These are phyloP conservation scores for Tetracentron sinense DNA, from an alignment of 164 flowering plant genomes.

Conservation along the genomic window DNA sequence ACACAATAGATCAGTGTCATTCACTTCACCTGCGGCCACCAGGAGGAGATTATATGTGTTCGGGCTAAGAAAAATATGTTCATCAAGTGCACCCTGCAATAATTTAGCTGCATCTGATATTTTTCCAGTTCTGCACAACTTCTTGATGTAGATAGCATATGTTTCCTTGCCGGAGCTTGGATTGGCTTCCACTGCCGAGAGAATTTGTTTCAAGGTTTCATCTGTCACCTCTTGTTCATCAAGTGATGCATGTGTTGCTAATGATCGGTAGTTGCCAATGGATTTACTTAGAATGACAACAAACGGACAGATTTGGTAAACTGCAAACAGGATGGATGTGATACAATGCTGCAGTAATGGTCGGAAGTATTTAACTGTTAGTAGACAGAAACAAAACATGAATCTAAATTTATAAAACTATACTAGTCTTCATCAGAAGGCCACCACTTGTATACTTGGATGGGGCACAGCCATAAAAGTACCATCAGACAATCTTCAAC, in stretches of 20 bases:
- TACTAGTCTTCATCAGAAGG: not conserved
- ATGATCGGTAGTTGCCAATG: conserved; percentile 16
- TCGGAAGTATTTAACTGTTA: not conserved
- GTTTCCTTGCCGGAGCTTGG: conserved; percentile 25
- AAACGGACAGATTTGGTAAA: conserved; percentile 19
- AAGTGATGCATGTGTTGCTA: conserved; percentile 31
- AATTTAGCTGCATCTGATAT: conserved; percentile 35
- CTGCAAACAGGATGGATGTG: conserved; percentile 18
- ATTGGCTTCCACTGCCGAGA: conserved; percentile 33
- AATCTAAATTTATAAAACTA: conserved; percentile 2
- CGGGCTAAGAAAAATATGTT: conserved; percentile 32
- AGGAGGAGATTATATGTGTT: conserved; percentile 43
- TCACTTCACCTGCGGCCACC: conserved; percentile 37
- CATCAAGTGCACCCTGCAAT: conserved; percentile 32
- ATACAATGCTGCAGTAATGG: conserved; percentile 30
- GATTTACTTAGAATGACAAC: conserved; percentile 17
- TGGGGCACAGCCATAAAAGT: not conserved
- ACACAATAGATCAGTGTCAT: conserved; percentile 38
- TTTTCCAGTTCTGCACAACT: conserved; percentile 45
- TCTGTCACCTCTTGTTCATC: conserved; percentile 30
- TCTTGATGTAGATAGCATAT: conserved; percentile 32
- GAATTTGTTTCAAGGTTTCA: conserved; percentile 32
- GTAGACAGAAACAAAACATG: not conserved
- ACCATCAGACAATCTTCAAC: not conserved
- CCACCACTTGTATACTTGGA: not conserved